Conservation (phyloP, 345 rosid species). For the Atalantia buxifolia region DNA sequence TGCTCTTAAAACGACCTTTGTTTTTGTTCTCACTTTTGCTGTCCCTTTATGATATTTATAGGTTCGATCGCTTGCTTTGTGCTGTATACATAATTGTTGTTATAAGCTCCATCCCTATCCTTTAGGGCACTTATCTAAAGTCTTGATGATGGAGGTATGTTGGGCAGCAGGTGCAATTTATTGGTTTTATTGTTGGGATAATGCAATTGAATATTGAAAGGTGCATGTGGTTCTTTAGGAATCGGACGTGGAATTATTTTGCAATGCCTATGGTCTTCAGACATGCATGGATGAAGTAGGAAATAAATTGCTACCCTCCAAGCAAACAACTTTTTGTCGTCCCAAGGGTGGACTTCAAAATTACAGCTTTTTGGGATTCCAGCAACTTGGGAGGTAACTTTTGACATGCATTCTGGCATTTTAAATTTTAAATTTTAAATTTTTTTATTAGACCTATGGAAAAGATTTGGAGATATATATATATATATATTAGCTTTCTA, state of each 20-base stretch:
- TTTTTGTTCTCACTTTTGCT: background rate
- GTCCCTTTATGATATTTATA: slow-evolving; percentile 21
- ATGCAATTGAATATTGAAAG: slow-evolving; percentile 7
- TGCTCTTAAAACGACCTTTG: background rate
- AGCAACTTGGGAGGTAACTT: slow-evolving; percentile 26
- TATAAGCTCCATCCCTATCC: slow-evolving; percentile 98
- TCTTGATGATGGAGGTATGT: slow-evolving; percentile 70
- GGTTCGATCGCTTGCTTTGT: slow-evolving; percentile 61
- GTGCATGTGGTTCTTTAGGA: slow-evolving; percentile 41
- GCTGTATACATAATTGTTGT: slow-evolving; percentile 64
- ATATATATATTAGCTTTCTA: too few species aligned
- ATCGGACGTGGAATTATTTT: slow-evolving; percentile 56
- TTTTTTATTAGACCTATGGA: background rate
- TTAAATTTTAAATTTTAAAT: background rate
- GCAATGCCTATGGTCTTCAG: slow-evolving; percentile 83
- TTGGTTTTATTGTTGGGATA: background rate
- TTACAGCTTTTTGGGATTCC: slow-evolving; percentile 41
- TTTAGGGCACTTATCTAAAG: slow-evolving; percentile 48
- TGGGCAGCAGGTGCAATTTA: background rate
- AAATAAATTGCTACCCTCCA: slow-evolving; percentile 52
- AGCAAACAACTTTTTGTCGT: slow-evolving; percentile 52
- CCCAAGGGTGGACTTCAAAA: slow-evolving; percentile 47
- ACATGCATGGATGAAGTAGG: slow-evolving; percentile 48
- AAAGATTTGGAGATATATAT: background rate
- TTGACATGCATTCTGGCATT: slow-evolving; percentile 1